Evolutionary conservation across 495 filamentous ascomycete species (phyloP).

Genomic region (Tuber calosporum): DNA sequence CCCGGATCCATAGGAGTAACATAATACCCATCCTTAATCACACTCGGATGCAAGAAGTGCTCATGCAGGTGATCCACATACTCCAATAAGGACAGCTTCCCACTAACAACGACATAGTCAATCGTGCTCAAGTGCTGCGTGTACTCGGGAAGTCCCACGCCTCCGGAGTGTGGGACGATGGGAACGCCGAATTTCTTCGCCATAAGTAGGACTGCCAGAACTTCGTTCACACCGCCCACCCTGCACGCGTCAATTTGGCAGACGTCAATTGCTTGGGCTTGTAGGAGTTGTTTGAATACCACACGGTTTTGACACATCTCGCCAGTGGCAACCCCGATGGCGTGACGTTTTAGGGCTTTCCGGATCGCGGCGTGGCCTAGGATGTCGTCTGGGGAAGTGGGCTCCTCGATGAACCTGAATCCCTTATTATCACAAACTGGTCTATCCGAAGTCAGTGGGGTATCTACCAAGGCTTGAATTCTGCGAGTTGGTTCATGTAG

Average conservation of each 20-base stretch:
- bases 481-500: conserved; percentile 73
- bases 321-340: conserved; percentile 82
- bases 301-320: conserved; percentile 97
- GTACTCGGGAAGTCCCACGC: conserved; percentile 87
- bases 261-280: conserved; percentile 70
- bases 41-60: conserved; percentile 76
- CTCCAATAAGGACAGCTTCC: conserved; percentile 74
- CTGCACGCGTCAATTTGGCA: conserved; percentile 90
- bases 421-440: background rate
- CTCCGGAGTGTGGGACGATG: conserved; percentile 81
- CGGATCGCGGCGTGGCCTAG: conserved; percentile 79
- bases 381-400: conserved; percentile 88
- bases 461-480: conserved; percentile 70
- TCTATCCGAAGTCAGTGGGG: background rate
- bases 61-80: conserved; percentile 92
- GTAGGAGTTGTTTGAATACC: conserved; percentile 86
- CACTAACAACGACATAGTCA: conserved; percentile 83
- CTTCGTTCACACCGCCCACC: conserved; percentile 86
- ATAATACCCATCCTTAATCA: conserved; percentile 79
- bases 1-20: conserved; percentile 74
- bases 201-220: conserved; percentile 81
- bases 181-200: conserved; percentile 77
- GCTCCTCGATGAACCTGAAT: conserved; percentile 76
- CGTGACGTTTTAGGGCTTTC: conserved; percentile 64
- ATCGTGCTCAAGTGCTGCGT: conserved; percentile 91